phyloP scores from a whole-genome alignment of 208 protist genomes.

The Leishmania martiniquensis region DNA sequence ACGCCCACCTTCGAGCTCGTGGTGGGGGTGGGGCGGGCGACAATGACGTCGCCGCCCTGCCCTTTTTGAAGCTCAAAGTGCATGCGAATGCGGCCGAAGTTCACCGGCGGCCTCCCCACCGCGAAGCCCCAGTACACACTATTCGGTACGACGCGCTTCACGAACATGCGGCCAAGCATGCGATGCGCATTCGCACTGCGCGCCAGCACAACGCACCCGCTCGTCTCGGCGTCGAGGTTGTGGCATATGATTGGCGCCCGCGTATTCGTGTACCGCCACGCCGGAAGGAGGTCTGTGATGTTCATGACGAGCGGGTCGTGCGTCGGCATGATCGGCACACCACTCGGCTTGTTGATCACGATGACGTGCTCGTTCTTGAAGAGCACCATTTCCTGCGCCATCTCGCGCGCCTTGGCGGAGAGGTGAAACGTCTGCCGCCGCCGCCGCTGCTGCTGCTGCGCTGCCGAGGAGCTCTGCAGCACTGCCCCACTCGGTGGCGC shows the following conservation, averaged over 20 bases:
- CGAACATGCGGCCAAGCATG: conserved; percentile 91
- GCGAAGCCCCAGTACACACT: conserved; percentile 94
- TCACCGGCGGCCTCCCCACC: conserved; percentile 84
- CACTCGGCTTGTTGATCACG: conserved; percentile 94
- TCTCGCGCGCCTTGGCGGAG: conserved; percentile 65
- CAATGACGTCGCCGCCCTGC: conserved; percentile 71
- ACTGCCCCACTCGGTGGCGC: conserved; percentile 53
- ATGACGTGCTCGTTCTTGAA: conserved; percentile 96
- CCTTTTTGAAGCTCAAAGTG: conserved; percentile 89
- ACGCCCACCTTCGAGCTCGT: conserved; percentile 81
- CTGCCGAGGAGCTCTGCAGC: conserved; percentile 7
- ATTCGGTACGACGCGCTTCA: conserved; percentile 90
- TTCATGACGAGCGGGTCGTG: conserved; percentile 84
- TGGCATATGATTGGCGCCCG: conserved; percentile 84
- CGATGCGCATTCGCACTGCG: conserved; percentile 77
- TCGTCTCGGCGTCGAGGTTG: conserved; percentile 91
- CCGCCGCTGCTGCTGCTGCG: conserved; percentile 2
- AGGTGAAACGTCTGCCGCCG: conserved; percentile 53
- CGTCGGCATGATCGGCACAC: conserved; percentile 91
- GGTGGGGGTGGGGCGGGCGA: conserved; percentile 81
- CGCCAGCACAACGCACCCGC: conserved; percentile 91
- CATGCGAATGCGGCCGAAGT: conserved; percentile 92
- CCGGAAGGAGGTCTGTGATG: conserved; percentile 84
- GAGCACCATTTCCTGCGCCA: conserved; percentile 91
- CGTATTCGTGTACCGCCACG: conserved; percentile 89